Evolutionary conservation across 169 alveolate genomes (phyloP), one percentile per base, ranked within the genome.

Genomic region (Plasmodium falciparum): DNA sequence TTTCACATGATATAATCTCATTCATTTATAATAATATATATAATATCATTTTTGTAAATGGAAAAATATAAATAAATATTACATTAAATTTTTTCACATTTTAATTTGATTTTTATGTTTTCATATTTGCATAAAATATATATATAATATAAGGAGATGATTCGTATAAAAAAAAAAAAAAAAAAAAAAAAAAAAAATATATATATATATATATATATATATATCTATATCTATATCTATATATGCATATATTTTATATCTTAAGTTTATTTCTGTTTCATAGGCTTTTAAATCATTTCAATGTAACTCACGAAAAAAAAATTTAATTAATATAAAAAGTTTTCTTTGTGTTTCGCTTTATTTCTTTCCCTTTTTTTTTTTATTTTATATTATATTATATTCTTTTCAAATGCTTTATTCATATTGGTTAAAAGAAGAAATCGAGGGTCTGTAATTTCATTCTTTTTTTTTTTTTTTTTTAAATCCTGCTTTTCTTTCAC

Each of bases 381-480:
- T 43, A 43, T 7, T 49, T n/a, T n/a, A n/a, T n/a, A n/a, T 39
- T 69, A 80, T 67, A 80, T 80, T n/a, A 80, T 80, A 47, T 80
- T 80, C 50, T 80, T 80, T 49, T 80, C 85, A 47, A 80, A 80
- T 43, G 90, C 90, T 49, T 67, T 80, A 69, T 80, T 80, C 80
- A 80, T 80, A 52, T 80, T 80, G 59, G 83, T 73, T 62, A 80
- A 73, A 45, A 80, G 90, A 5, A 80, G 85, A 45, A 80, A 80
- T 54, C 90, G 33, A 0, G 90, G 90, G 50, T 80, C 90, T 24
- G 39, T 43, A 61, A 80, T 80, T 66, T 15, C 65, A n/a, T 45
- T 80, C 11, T 71, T 59, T 65, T 63, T 76, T 33, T 33, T 33
- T 33, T 71, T 59, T 54, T 67, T 78, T 26, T 13, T 12, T 54